Conservation (phyloP, 2,329 filamentous ascomycete species). For the Fusarium sp. region DNA sequence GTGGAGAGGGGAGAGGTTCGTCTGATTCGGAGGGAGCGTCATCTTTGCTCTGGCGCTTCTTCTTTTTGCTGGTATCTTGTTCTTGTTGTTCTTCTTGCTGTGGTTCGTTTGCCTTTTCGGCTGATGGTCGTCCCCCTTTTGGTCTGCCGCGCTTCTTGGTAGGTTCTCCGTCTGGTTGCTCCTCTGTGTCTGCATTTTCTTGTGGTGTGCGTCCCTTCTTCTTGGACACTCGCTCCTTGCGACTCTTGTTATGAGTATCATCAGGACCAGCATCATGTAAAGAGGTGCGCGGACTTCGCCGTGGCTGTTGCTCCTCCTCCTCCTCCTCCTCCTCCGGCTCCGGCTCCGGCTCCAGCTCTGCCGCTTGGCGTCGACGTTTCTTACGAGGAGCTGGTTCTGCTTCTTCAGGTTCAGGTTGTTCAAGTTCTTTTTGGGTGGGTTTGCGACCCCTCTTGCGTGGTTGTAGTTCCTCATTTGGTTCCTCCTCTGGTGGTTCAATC, state of each 20-base stretch:
- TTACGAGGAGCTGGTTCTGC: constrained; percentile 25
- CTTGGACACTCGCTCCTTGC: constrained; percentile 20
- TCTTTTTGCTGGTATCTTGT: constrained; percentile 14
- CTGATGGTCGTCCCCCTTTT: constrained; percentile 15
- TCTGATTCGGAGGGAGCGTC: constrained; percentile 36
- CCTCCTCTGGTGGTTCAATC: constrained; percentile 15
- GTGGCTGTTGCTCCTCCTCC: constrained; percentile 19
- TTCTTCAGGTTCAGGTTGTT: constrained; percentile 9
- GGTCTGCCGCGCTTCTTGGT: constrained; percentile 32
- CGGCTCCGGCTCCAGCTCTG: constrained; percentile 1
- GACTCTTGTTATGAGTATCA: constrained; percentile 32
- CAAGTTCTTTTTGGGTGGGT: constrained; percentile 1
- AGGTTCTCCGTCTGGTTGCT: constrained; percentile 19
- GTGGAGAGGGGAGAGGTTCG: constrained; percentile 43
- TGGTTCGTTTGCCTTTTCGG: constrained; percentile 1
- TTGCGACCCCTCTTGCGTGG: constrained; percentile 26
- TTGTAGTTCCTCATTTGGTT: constrained; percentile 16
- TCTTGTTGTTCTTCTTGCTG: constrained; percentile 1
- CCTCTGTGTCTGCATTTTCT: constrained; percentile 10
- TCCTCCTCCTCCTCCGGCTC: constrained; percentile 1
- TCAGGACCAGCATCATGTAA: constrained; percentile 19
- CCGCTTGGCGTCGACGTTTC: constrained; percentile 23
- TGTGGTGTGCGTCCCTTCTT: constrained; percentile 17
- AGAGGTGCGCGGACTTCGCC: constrained; percentile 37
- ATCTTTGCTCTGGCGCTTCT: constrained; percentile 32